Evolutionary conservation across 2,329 filamentous ascomycete species (phyloP).

Genomic region (Penicillium oxalicum): DNA sequence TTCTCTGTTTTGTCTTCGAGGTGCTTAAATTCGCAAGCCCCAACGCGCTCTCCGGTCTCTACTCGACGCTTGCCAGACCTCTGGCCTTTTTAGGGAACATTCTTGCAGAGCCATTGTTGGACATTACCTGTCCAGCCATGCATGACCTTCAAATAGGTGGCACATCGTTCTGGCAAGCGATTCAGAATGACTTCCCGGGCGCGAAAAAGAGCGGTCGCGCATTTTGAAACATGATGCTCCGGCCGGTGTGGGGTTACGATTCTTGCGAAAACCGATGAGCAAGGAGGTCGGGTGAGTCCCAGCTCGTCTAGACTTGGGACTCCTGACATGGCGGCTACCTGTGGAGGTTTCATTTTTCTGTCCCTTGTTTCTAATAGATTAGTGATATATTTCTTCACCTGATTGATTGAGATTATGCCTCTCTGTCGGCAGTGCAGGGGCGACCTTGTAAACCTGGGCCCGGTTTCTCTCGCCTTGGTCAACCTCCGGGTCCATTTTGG

Average conservation of each 20-base stretch:
- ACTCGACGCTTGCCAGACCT: slow-evolving; percentile 24
- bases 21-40: slow-evolving; percentile 30
- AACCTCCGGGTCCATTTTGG: no score
- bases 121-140: slow-evolving; percentile 29
- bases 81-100: slow-evolving; percentile 26
- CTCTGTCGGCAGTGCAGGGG: no score
- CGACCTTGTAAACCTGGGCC: no score
- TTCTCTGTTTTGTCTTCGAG: slow-evolving; percentile 37
- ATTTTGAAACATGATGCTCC: slow-evolving; percentile 3
- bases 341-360: no score
- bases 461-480: no score
- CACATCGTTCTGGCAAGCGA: slow-evolving; percentile 26
- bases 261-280: no score
- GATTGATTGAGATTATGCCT: no score
- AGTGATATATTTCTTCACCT: no score
- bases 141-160: slow-evolving; percentile 28
- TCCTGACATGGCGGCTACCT: no score
- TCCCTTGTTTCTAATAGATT: no score
- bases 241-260: background rate
- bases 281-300: no score
- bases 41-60: slow-evolving; percentile 26
- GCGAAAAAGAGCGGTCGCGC: slow-evolving; percentile 20
- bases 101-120: slow-evolving; percentile 23
- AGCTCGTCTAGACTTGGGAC: no score
- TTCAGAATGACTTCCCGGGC: slow-evolving; percentile 26